Evolutionary conservation across 805 yeast genomes (phyloP).

Genomic region (Spathaspora sp.): DNA sequence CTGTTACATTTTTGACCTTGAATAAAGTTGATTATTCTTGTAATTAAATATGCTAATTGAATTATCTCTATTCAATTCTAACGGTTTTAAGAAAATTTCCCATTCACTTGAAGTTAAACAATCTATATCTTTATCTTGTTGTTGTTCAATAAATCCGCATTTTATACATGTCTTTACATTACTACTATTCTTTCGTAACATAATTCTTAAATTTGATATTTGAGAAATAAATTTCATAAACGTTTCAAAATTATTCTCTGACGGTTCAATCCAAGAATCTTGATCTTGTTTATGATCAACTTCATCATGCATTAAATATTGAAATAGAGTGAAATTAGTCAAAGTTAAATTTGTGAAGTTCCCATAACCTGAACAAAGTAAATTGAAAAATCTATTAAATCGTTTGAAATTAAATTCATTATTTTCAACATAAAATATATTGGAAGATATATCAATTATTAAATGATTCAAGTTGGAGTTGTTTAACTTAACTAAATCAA

Average conservation of each 20-base stretch:
- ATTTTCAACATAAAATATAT: constrained; percentile 28
- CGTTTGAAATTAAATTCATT: constrained; percentile 26
- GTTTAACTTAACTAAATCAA: constrained; percentile 41
- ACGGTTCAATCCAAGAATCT: constrained; percentile 18
- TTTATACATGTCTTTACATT: constrained; percentile 26
- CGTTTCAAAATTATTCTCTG: constrained; percentile 18
- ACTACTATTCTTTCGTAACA: constrained; percentile 17
- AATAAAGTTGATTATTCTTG: constrained; percentile 2
- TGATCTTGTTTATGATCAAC: constrained; percentile 12
- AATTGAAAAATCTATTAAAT: constrained; percentile 25
- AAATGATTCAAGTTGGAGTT: constrained; percentile 31
- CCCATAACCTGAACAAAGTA: constrained; percentile 29
- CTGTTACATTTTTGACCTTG: background rate
- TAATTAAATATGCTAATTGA: constrained; percentile 3
- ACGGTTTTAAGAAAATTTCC: constrained; percentile 16
- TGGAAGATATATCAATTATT: constrained; percentile 47
- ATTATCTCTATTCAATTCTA: constrained; percentile 8
- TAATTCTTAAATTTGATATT: constrained; percentile 20
- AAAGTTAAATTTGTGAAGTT: constrained; percentile 23
- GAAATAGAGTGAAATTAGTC: constrained; percentile 29
- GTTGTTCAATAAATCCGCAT: constrained; percentile 25
- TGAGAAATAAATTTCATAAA: constrained; percentile 15
- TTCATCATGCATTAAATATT: constrained; percentile 11
- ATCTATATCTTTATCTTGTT: constrained; percentile 8
- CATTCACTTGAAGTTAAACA: constrained; percentile 13